Base-by-base conservation (phyloP, 371 early-diverging fungal genomes). In the Haplosporangium sp. region DNA sequence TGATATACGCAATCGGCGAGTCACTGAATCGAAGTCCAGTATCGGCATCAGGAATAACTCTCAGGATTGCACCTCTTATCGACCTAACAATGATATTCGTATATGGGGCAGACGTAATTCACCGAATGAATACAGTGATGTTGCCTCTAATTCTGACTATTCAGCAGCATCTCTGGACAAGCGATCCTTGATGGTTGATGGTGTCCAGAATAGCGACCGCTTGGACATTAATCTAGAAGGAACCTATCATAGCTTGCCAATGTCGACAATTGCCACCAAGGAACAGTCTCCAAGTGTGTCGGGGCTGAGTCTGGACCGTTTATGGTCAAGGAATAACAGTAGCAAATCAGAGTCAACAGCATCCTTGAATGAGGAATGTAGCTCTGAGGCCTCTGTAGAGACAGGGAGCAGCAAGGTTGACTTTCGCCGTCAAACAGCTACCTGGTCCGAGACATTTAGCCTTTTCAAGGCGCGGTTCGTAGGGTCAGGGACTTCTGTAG, bases 191-290 rank as follows among this genome's bases (percentile, higher is more conserved):
- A 68, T 56, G 14, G 71, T 71, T 20, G 77, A 77, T 14, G 77
- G 77, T 14, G 62, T 77, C n/a, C 62, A 67, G 64, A 64, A 62
- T 37, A 67, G 72, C 20, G 77, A 77, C 29, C 63, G 77, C n/a
- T 42, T 77, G 14, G 77, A 77, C 16, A 61, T 71, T 43, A 71
- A 67, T 37, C 57, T 77, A 1, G 72, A 77, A 29, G 77, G 77
- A 21, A 70, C 29, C 9, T 70, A 76, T 50, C 76, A 76, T 12
- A 59, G 67, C 12, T 67, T 67, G 10, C 71, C 67, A 0, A 48
- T 53, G 10, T 55, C 76, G 10, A 29, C 47, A 4, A 46, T 47
- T 0, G 23, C 37, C 40, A 64, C 47, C 46, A 67, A 68, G 48
- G 67, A 67, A 13, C 56, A 65, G 14, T 66, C 69, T 5, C 47